A percentile compares a stretch with the other conserved stretches of the same genome.
phyloP scores from a whole-genome alignment of 129 eudicot species.

The Sambucus nigra region DNA sequence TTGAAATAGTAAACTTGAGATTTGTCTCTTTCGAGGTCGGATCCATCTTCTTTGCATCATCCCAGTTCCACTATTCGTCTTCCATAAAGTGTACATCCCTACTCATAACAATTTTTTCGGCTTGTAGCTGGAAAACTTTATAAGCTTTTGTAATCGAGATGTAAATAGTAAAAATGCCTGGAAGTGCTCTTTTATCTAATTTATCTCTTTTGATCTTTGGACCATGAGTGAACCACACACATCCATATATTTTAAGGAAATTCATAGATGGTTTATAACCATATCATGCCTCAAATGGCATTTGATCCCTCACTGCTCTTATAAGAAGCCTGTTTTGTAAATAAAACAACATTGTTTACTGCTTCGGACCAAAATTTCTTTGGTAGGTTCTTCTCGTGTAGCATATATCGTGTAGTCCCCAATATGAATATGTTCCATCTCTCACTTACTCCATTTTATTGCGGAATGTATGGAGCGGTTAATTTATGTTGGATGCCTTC shows the following conservation, averaged over 20 bases:
- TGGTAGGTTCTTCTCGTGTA: constrained; percentile 8
- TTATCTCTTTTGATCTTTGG: constrained; percentile 5
- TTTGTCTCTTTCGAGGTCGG: too few species aligned
- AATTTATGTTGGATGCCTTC: background rate
- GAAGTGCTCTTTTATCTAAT: constrained; percentile 5
- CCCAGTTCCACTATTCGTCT: background rate
- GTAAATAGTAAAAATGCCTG: constrained; percentile 6
- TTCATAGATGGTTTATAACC: background rate
- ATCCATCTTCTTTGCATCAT: background rate
- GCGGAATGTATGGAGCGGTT: background rate
- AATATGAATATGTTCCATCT: background rate
- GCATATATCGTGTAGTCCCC: too few species aligned
- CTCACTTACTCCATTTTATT: background rate
- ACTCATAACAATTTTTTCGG: background rate
- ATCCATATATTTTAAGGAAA: constrained; percentile 5
- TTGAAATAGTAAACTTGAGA: too few species aligned
- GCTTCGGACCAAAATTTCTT: constrained; percentile 15
- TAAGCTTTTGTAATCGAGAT: constrained; percentile 7
- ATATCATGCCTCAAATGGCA: constrained; percentile 9
- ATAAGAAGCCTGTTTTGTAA: constrained; percentile 3
- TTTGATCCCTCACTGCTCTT: background rate
- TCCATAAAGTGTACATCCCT: background rate
- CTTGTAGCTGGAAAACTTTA: background rate
- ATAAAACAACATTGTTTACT: constrained; percentile 15
- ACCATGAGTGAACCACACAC: constrained; percentile 1